phyloP scores from a whole-genome alignment of 2,329 filamentous ascomycete species.

The Penicillium rolfsii region DNA sequence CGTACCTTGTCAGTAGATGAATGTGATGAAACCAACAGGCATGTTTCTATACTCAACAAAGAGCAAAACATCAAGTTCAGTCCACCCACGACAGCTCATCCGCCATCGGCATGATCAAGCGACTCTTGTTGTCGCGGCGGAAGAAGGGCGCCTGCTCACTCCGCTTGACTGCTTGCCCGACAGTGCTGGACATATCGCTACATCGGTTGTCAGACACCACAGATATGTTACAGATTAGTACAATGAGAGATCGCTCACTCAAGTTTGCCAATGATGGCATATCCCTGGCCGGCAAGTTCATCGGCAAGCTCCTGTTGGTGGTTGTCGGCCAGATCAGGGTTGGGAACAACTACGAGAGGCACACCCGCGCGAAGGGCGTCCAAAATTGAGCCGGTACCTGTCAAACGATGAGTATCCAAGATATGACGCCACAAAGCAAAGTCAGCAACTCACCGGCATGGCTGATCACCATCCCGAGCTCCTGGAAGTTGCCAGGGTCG shows the following conservation, averaged over 20 bases:
- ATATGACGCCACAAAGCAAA: background rate
- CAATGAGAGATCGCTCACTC: conserved; percentile 55
- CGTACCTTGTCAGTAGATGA: background rate
- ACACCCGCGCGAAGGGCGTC: conserved; percentile 75
- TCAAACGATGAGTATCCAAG: conserved; percentile 10
- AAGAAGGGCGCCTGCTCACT: background rate
- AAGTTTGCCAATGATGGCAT: conserved; percentile 72
- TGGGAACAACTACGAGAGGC: conserved; percentile 87
- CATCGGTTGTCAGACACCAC: background rate
- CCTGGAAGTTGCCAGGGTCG: conserved; percentile 43
- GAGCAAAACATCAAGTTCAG: background rate
- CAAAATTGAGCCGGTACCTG: conserved; percentile 87
- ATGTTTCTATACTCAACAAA: background rate
- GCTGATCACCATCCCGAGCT: conserved; percentile 76
- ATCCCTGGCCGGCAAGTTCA: conserved; percentile 72
- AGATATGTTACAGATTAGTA: background rate
- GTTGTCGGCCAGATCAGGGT: conserved; percentile 78
- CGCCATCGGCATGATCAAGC: background rate
- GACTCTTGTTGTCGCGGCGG: background rate
- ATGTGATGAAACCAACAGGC: background rate
- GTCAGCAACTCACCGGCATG: conserved; percentile 71
- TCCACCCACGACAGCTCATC: conserved; percentile 14
- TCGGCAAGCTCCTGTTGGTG: conserved; percentile 87
- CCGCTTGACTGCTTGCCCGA: background rate
- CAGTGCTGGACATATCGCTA: conserved; percentile 10